Conservation (phyloP, 2,329 filamentous ascomycete species). For the Phyllosticta citriasiana region DNA sequence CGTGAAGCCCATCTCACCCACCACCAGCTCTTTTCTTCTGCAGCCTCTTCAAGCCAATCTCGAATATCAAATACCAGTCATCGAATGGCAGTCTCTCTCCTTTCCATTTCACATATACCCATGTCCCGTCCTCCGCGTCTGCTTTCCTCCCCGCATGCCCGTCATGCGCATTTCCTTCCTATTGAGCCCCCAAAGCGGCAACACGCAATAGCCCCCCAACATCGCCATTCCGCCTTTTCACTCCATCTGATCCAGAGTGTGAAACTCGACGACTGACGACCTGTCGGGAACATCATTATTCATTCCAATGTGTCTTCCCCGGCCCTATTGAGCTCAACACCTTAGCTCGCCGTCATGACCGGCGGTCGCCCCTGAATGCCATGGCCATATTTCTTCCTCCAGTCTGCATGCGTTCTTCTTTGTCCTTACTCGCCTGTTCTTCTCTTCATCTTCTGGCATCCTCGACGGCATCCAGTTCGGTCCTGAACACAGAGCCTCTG, state of each 20-base stretch:
- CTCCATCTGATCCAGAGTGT: neutral
- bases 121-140: neutral
- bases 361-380: neutral
- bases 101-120: neutral
- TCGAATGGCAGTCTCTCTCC: neutral
- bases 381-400: neutral
- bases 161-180: neutral
- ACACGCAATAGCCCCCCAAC: neutral
- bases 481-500: neutral
- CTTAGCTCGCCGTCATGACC: slow-evolving; percentile 1
- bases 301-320: neutral
- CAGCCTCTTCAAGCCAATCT: neutral
- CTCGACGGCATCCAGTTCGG: neutral
- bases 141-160: neutral
- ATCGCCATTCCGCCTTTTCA: neutral
- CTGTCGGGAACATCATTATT: neutral
- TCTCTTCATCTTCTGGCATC: neutral
- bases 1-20: neutral
- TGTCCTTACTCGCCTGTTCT: neutral
- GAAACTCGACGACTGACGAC: neutral
- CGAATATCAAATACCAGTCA: no score
- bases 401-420: neutral
- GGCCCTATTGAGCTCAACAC: neutral
- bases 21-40: neutral
- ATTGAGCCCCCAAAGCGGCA: slow-evolving; percentile 11